Evolutionary conservation across 2,329 filamentous ascomycete genomes (phyloP).

Genomic region (Berkeleyomyces basicola): DNA sequence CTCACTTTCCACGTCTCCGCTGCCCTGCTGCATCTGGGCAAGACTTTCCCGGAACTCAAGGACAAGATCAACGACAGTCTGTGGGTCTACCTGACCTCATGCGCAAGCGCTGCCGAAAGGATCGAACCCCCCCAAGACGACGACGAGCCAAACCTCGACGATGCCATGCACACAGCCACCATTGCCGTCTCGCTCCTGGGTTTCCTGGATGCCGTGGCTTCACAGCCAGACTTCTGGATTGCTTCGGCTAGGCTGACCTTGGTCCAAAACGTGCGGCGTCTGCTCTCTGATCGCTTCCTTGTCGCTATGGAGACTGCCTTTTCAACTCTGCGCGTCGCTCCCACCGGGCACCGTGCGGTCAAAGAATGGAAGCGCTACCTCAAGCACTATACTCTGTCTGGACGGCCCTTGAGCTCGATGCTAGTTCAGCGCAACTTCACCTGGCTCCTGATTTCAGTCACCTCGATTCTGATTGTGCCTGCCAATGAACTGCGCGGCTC

Average conservation of each 20-base stretch:
- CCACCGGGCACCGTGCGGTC: slow-evolving; percentile 44
- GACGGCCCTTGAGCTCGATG: slow-evolving; percentile 78
- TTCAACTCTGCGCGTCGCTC: slow-evolving; percentile 73
- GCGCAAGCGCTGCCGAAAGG: slow-evolving; percentile 42
- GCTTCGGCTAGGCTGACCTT: slow-evolving; percentile 56
- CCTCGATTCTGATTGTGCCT: slow-evolving; percentile 54
- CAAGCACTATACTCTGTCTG: slow-evolving; percentile 63
- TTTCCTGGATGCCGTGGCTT: slow-evolving; percentile 69
- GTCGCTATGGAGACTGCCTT: slow-evolving; percentile 77
- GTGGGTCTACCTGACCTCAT: slow-evolving; percentile 55
- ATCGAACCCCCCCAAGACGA: slow-evolving; percentile 36
- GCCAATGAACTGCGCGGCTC: slow-evolving; percentile 39
- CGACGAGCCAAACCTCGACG: slow-evolving; percentile 43
- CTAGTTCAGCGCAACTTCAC: slow-evolving; percentile 79
- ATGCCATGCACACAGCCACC: slow-evolving; percentile 53
- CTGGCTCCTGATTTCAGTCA: slow-evolving; percentile 62
- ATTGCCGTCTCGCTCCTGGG: slow-evolving; percentile 76
- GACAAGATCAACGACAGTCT: slow-evolving; percentile 49
- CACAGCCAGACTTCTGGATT: slow-evolving; percentile 67
- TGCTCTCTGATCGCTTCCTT: slow-evolving; percentile 73
- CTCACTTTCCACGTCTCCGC: slow-evolving; percentile 63
- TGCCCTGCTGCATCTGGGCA: slow-evolving; percentile 67
- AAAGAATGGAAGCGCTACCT: slow-evolving; percentile 81
- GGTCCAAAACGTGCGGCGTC: slow-evolving; percentile 50
- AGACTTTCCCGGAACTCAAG: slow-evolving; percentile 52